Evolutionary conservation across 2,329 filamentous ascomycete genomes (phyloP), one percentile per base, ranked within the genome.

Genomic region (Pseudocercospora fuligena): DNA sequence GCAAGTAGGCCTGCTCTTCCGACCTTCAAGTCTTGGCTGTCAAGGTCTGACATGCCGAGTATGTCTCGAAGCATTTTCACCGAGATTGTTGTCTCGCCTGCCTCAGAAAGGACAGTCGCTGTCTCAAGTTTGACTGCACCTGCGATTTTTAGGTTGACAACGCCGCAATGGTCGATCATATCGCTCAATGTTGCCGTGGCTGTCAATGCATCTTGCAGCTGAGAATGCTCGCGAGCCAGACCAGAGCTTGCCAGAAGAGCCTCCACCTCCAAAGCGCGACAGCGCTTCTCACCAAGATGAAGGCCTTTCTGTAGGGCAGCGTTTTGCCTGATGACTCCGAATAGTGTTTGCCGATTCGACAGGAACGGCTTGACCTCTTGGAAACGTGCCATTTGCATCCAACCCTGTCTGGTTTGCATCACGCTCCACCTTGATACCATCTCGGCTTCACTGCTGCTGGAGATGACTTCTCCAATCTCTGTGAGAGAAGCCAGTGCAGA

Each of bases 91-190:
- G 92, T 92, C 78, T 99, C 94, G 12, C 93, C 93, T 76, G 97
- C 91, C 69, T 96, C 93, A 94, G 95, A 99, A 0, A 99, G 82
- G 6, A 96, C 93, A 74, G 91, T 93, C 11, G 96, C 94, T 7
- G 92, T 88, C 78, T 98, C 95, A 62, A 94, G 87, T 69, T 90
- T 89, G 46, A 93, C 88, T 12, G 89, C 89, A 12, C 89, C 91
- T 74, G 93, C 90, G 53, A 97, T 88, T 65, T 89, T 87, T 1
- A 98, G 80, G 0, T 91, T 92, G n/a, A 92, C 79, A 0, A 87
- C 83, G 66, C 86, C 85, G 75, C 92, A 95, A 3, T 89, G 83
- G 5, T 83, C 77, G n/a, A 93, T 87, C 27, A 98, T 84, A 63
- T 92, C 89, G 12, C 89, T 91, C n/a, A 99, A 84, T 27, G 90